Base-by-base conservation (phyloP, 139 green algal species). In the Chlamydomonas eustigma region DNA sequence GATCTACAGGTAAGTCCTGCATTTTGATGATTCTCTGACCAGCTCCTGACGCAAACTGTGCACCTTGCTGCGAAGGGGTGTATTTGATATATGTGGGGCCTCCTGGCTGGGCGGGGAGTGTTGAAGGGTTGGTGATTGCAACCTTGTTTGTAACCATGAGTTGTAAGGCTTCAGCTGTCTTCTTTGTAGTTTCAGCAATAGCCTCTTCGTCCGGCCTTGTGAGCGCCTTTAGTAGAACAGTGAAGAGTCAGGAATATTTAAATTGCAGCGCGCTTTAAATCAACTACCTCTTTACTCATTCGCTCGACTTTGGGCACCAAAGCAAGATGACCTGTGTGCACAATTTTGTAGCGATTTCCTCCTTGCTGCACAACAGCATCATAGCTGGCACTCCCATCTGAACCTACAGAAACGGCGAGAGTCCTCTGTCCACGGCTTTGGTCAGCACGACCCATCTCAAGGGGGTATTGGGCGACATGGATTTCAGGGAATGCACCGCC, bases 1-100 rank as follows among this genome's bases (percentile, higher is more conserved):
- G 96, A 81, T 99, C 96, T 18, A 94, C 76, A 0, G 94, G 92
- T 89, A 97, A 92, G 79, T 99, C 94, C 78, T 97, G 90, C 91
- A 99, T 94, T 79, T 97, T 96, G 78, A 99, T 96, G 79, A 98
- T 95, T 76, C 95, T 88, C 78, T 97, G 90, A 4, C 78, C 84
- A 0, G 92, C 90, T 3, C 92, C 93, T 0, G 80, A 86, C 39
- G 80, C 83, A 76, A 90, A 89, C 77, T 89, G 81, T 25, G 84
- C 74, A 0, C 86, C 86, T 71, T 92, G 85, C 78, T 94, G 84
- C 1, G 85, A 77, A 1, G 95, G 95, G 0, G 92, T 98, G 90
- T 99, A 99, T 76, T 98, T 98, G 35, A 80, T 84, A 52, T 71
- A 63, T 0, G 66, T 76, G 32, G 74, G 50, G 28, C 30, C 51